Evolutionary conservation across 192 early-diverging fungal genomes (phyloP), one percentile per base, ranked within the genome.

Genomic region (Coemansia sp.): DNA sequence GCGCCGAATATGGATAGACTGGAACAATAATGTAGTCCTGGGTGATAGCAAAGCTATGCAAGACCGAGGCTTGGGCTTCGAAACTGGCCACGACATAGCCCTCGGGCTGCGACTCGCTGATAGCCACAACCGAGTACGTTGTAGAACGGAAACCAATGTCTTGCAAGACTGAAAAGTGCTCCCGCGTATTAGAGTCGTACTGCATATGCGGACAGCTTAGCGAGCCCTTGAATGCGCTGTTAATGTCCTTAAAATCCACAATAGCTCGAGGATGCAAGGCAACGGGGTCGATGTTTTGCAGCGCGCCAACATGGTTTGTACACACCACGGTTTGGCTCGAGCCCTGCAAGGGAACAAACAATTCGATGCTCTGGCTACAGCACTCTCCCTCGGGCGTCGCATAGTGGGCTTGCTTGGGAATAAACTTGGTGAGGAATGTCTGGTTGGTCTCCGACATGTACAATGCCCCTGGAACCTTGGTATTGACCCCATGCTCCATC

Each of bases 21-120:
- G 88, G 90, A 43, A 93, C 76, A 30, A 95, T 76, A 8, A 95
- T 84, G 67, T 92, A 93, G 37, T 88, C 81, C 8, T 80, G 86
- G 0, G 94, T 95, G 26, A 91, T 74, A 0, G 89, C 84, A 79
- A 95, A 94, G 40, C 89, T 91, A 72, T 93, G 91, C 35, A 93
- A 83, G 65, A 91, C 86, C 5, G 88, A 89, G 16, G 90, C 83
- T 53, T 88, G 88, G 26, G 90, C 88, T 7, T 69, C 71, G 8
- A 94, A 86, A 17, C 76, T 82, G 8, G 87, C 88, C 55, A 93
- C 85, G 13, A 89, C 62, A 21, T 82, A 76, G 9, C 92, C 92
- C 23, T 86, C 82, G 11, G 92, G 88, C 33, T 89, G 77, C 17
- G 82, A 76, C 49, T 86, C 84, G 40, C 86, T 86, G 23, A 89